Conservation (phyloP, 441 rosid genomes). For the Erodium moschatum region DNA sequence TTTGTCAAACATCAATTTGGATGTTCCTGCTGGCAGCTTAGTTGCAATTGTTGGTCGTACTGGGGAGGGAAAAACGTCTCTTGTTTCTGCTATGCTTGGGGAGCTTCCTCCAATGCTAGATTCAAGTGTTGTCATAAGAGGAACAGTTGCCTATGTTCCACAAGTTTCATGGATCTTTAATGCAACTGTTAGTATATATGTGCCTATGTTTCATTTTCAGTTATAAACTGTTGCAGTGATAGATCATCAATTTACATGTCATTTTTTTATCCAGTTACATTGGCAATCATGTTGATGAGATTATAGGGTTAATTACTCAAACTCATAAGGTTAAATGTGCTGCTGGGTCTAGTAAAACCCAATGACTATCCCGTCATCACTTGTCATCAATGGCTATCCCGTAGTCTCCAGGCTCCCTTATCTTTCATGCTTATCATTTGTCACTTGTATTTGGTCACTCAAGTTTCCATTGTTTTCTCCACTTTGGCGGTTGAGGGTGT, state of each 20-base stretch:
- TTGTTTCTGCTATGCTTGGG: slow-evolving; percentile 90
- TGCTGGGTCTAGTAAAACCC: not conserved
- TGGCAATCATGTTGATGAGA: not conserved
- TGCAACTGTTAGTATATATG: slow-evolving; percentile 61
- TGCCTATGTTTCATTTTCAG: slow-evolving; percentile 19
- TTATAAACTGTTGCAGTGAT: not conserved
- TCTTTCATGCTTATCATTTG: no score
- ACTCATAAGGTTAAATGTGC: slow-evolving; percentile 7
- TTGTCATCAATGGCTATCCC: no score
- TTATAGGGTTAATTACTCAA: not conserved
- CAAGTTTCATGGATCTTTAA: slow-evolving; percentile 99
- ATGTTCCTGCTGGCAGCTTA: slow-evolving; percentile 74
- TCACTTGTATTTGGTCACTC: no score
- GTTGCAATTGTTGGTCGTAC: slow-evolving; percentile 93
- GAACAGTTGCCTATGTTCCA: slow-evolving; percentile 87
- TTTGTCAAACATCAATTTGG: slow-evolving; percentile 71
- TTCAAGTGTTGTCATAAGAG: slow-evolving; percentile 56
- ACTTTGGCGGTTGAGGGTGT: no score
- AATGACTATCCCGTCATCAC: no score
- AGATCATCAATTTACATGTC: slow-evolving; percentile 1
- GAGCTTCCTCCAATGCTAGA: slow-evolving; percentile 68
- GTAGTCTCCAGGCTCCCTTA: no score
- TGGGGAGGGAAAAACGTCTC: slow-evolving; percentile 97
- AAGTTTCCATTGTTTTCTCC: no score
- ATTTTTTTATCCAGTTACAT: not conserved